Evolutionary conservation across 805 yeast genomes (phyloP).

Genomic region (Metschnikowia kunwiensis): DNA sequence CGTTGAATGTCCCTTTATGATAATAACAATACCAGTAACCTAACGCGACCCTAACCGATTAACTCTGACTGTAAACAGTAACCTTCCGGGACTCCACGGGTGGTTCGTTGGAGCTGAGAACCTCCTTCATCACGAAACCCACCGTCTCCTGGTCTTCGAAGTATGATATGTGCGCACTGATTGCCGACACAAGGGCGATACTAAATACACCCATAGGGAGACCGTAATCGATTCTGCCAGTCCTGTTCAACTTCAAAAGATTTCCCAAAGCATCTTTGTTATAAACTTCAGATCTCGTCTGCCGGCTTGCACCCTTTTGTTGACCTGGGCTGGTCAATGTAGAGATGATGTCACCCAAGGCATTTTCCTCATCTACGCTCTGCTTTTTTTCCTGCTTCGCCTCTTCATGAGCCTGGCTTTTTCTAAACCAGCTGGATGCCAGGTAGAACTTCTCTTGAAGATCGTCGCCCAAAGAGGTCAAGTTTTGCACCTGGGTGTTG

Average conservation of each 20-base stretch:
- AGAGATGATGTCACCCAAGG: slow-evolving; percentile 39
- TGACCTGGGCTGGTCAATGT: slow-evolving; percentile 21
- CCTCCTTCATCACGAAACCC: slow-evolving; percentile 66
- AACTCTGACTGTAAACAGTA: slow-evolving; percentile 18
- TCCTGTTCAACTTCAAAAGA: slow-evolving; percentile 53
- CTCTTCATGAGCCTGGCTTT: slow-evolving; percentile 6
- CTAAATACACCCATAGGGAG: slow-evolving; percentile 78
- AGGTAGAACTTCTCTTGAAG: slow-evolving; percentile 32
- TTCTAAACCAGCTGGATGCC: slow-evolving; percentile 36
- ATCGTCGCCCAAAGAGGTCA: slow-evolving; percentile 38
- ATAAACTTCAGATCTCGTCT: slow-evolving; percentile 26
- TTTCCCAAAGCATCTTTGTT: slow-evolving; percentile 27
- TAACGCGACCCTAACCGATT: no score
- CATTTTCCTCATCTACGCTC: slow-evolving; percentile 28
- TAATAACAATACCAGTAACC: no score
- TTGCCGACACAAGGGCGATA: slow-evolving; percentile 71
- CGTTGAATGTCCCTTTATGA: no score
- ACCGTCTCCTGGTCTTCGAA: slow-evolving; percentile 86
- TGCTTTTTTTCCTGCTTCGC: slow-evolving; percentile 13
- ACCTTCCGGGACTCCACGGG: slow-evolving; percentile 30
- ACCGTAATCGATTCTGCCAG: slow-evolving; percentile 79
- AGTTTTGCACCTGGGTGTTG: slow-evolving; percentile 47
- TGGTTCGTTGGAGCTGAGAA: slow-evolving; percentile 28
- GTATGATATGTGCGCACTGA: slow-evolving; percentile 86
- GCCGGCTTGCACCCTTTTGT: slow-evolving; percentile 20